Evolutionary conservation across 768 basidiomycete species (phyloP), one percentile per base, ranked within the genome.

Genomic region (Boletus rubescentipes): DNA sequence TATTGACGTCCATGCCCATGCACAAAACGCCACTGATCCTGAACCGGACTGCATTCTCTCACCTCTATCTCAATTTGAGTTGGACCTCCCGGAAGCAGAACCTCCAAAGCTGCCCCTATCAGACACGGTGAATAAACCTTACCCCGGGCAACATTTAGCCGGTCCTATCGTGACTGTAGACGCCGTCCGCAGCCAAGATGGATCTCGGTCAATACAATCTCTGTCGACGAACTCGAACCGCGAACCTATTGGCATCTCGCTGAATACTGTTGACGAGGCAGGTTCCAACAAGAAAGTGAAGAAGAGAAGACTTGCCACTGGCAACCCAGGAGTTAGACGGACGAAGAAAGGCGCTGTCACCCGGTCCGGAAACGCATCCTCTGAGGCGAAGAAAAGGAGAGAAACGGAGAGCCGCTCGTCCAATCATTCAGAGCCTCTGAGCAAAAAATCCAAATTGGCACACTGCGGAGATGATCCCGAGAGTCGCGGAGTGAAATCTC

Each of bases 1-100:
- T 8, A 10, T 44, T n/a, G 37, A 54, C 12, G 14, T 21, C 35
- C 40, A 21, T 15, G 36, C 40, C 5, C 41, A 14, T 23, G 15
- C 26, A 26, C 18, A n/a, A 35, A 16, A 26, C 30, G 2, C 41
- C 29, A 26, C 47, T 15, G 7, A 38, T 32, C 39, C 45, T 29
- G 42, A 57, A 11, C 34, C 35, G 21, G 56, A 61, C 9, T 15
- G 12, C 9, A 21, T 51, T n/a, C 52, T 63, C 14, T 66, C 64
- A 5, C 58, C 58, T 26, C 51, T 68, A 34, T 58, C 62, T 29
- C 65, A 68, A 20, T 71, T 69, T 53, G 57, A 62, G 36, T 43
- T 61, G 54, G 62, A 62, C 41, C 49, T 53, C 12, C 53, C 54
- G 6, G 55, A 62, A 45, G 57, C 54, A 63, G 68, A 66, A 49